Conservation (phyloP, 331 rosid genomes). For the Saraca asoca region DNA sequence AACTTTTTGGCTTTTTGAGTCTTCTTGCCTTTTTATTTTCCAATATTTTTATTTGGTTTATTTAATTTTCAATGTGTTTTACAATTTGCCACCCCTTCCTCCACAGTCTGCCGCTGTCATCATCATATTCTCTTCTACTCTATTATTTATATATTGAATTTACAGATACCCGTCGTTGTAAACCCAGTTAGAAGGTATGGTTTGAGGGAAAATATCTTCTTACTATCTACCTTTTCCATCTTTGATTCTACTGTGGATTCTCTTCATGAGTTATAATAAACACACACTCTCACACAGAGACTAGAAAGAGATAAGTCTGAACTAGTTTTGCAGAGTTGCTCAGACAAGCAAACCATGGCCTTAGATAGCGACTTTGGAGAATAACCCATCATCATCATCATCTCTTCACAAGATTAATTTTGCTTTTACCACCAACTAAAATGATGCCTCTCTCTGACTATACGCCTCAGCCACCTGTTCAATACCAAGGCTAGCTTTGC, state of each 20-base stretch:
- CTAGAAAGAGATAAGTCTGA: conserved; percentile 33
- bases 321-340: conserved; percentile 54
- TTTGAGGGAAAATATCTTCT: conserved; percentile 34
- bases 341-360: conserved; percentile 61
- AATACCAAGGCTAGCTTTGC: conserved; percentile 37
- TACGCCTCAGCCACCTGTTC: conserved; percentile 47
- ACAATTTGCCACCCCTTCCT: conserved; percentile 39
- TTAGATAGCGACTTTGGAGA: conserved; percentile 69
- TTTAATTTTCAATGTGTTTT: background rate
- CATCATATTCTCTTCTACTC: conserved; percentile 44
- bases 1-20: conserved; percentile 33
- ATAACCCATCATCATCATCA: conserved; percentile 59
- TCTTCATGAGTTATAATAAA: conserved; percentile 34
- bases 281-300: conserved; percentile 34
- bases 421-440: conserved; percentile 37
- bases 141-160: conserved; percentile 34
- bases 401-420: conserved; percentile 59
- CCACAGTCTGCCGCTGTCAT: conserved; percentile 46
- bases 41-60: conserved; percentile 15
- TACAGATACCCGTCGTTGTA: conserved; percentile 18
- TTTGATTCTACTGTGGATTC: conserved; percentile 48
- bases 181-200: conserved; percentile 35
- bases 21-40: conserved; percentile 31
- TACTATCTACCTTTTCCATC: conserved; percentile 35
- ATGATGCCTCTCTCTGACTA: conserved; percentile 55